Percentiles rank a stretch among this genome's conserved stretches.
These are phyloP conservation scores for Tephrocybe sp. DNA, from an alignment of 768 basidiomycete species.

Conservation along the genomic window DNA sequence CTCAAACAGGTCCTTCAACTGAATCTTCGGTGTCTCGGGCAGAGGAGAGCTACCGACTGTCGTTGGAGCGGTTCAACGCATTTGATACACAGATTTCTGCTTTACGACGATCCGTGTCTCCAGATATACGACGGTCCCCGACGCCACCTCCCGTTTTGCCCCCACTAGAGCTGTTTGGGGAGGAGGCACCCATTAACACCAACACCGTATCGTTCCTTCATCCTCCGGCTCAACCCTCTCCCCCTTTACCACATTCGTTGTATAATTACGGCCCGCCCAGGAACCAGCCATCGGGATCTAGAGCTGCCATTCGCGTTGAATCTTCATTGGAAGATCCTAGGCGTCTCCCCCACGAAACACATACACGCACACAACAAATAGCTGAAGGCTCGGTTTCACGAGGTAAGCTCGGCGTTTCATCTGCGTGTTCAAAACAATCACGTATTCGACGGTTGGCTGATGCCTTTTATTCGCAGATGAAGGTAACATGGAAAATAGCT, in stretches of 20 bases:
- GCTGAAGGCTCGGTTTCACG: constrained; percentile 1
- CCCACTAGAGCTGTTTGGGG: constrained; percentile 29
- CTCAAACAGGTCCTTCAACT: constrained; percentile 8
- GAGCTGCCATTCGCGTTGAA: constrained; percentile 10
- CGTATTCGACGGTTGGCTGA: background rate
- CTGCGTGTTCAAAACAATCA: background rate
- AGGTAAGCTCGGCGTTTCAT: constrained; percentile 7
- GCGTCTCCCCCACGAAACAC: constrained; percentile 9
- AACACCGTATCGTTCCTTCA: constrained; percentile 22
- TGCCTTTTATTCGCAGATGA: background rate
- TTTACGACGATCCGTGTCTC: constrained; percentile 38
- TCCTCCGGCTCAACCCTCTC: constrained; percentile 19
- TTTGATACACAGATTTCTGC: constrained; percentile 54
- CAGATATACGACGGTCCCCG: constrained; percentile 19
- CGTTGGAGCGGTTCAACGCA: constrained; percentile 50
- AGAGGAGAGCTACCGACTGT: constrained; percentile 39
- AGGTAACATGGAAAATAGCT: constrained; percentile 4
- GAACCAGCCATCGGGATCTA: constrained; percentile 5
- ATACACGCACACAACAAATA: background rate
- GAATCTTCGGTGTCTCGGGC: constrained; percentile 12
- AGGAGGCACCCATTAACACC: constrained; percentile 13
- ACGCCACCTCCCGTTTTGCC: constrained; percentile 35
- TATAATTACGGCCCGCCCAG: constrained; percentile 13
- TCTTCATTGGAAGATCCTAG: constrained; percentile 5
- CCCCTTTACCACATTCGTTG: constrained; percentile 20